Percentiles rank a stretch among this genome's conserved stretches.
Evolutionary conservation across 2,329 filamentous ascomycete species (phyloP).

Genomic region (Didymella keratinophila): DNA sequence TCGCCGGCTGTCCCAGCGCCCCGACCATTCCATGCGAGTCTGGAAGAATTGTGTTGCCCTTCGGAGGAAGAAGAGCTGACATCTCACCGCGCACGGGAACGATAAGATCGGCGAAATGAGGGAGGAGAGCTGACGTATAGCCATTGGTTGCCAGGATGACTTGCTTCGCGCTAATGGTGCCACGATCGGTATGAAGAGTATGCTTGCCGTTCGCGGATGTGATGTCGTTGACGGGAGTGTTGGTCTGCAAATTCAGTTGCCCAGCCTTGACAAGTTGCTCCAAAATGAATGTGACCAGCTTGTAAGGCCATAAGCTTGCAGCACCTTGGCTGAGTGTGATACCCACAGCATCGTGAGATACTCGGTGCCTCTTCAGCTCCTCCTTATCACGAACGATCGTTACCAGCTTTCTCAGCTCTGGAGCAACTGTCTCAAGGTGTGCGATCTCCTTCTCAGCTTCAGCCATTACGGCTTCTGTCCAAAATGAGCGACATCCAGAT

Average conservation of each 20-base stretch:
- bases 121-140: constrained; percentile 80
- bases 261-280: constrained; percentile 62
- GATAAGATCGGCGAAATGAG: constrained; percentile 72
- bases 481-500: constrained; percentile 70
- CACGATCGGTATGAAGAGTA: constrained; percentile 72
- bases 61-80: constrained; percentile 68
- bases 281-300: constrained; percentile 76
- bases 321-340: constrained; percentile 71
- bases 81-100: constrained; percentile 81
- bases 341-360: constrained; percentile 60
- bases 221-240: constrained; percentile 66
- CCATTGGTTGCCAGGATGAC: constrained; percentile 84
- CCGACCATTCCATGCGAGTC: constrained; percentile 72
- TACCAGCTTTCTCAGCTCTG: constrained; percentile 62
- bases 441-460: constrained; percentile 61
- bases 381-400: constrained; percentile 51
- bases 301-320: constrained; percentile 82
- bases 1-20: constrained; percentile 53
- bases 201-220: constrained; percentile 54
- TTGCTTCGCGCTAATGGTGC: constrained; percentile 67
- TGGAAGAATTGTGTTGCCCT: constrained; percentile 54
- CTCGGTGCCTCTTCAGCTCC: constrained; percentile 61
- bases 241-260: constrained; percentile 76
- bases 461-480: constrained; percentile 63
- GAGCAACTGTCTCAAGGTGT: constrained; percentile 59